phyloP scores from a whole-genome alignment of 140 eudicot genomes.

The Flaveria floridana region DNA sequence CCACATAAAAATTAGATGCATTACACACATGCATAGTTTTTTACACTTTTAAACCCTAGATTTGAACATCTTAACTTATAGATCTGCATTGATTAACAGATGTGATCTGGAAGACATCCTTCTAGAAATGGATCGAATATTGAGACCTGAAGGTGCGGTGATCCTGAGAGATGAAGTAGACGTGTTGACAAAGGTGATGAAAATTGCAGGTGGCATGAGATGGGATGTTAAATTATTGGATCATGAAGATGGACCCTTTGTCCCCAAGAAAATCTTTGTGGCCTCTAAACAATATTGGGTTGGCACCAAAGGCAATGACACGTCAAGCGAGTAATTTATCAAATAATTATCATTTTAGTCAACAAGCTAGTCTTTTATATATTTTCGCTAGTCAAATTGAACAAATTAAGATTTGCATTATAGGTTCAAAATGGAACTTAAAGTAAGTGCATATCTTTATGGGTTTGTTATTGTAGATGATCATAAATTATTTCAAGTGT shows the following conservation, averaged over 20 bases:
- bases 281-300: constrained; percentile 83
- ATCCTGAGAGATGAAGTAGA: constrained; percentile 77
- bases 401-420: constrained; percentile 30
- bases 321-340: constrained; percentile 39
- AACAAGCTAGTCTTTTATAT: constrained; percentile 7
- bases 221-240: constrained; percentile 76
- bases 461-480: constrained; percentile 32
- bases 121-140: constrained; percentile 84
- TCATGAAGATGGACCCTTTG: constrained; percentile 93
- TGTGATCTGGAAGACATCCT: constrained; percentile 82
- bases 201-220: constrained; percentile 76
- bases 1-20: neutral
- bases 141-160: constrained; percentile 84
- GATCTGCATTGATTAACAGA: constrained; percentile 42
- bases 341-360: constrained; percentile 15
- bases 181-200: constrained; percentile 64
- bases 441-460: constrained; percentile 22
- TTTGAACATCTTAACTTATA: neutral
- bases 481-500: constrained; percentile 30
- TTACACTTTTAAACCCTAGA: neutral
- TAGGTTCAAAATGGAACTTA: constrained; percentile 23
- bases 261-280: constrained; percentile 75
- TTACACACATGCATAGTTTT: neutral
- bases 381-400: constrained; percentile 30
- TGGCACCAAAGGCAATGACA: constrained; percentile 47